Evolutionary conservation across 257 asterid species (phyloP).

Genomic region (Gardenia jasminoides): DNA sequence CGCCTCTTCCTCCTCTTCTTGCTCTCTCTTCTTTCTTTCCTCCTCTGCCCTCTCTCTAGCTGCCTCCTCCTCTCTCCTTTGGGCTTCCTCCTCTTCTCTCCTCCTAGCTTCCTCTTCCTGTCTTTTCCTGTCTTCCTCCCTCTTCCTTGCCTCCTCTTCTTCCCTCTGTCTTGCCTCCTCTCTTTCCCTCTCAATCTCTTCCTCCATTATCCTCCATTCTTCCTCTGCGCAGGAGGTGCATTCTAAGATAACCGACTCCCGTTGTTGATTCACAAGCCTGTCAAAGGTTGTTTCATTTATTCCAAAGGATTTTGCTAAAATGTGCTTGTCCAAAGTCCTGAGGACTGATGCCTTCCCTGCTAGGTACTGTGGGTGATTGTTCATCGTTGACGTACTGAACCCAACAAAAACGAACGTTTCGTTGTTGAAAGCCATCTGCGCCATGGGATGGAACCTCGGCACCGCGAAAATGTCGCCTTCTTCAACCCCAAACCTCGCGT

Average conservation of each 20-base stretch:
- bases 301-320: constrained; percentile 49
- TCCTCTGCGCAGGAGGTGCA: constrained; percentile 84
- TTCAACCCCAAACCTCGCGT: constrained; percentile 46
- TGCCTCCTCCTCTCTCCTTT: constrained; percentile 1
- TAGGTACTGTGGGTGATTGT: constrained; percentile 65
- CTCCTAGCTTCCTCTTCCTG: constrained; percentile 28
- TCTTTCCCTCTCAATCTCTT: constrained; percentile 46
- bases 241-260: constrained; percentile 51
- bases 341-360: constrained; percentile 71
- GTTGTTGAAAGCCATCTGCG: constrained; percentile 79
- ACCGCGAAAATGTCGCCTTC: constrained; percentile 72
- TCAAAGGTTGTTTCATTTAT: constrained; percentile 40
- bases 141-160: constrained; percentile 31
- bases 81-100: constrained; percentile 21
- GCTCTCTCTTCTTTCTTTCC: constrained; percentile 1
- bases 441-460: constrained; percentile 75
- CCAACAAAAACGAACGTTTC: constrained; percentile 72
- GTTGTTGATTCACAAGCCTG: constrained; percentile 38
- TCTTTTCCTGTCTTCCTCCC: constrained; percentile 28
- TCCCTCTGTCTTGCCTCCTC: constrained; percentile 35
- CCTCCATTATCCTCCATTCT: constrained; percentile 53
- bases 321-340: constrained; percentile 45
- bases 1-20: constrained; percentile 17
- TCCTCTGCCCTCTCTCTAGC: constrained; percentile 8
- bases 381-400: constrained; percentile 45